Evolutionary conservation across 2,329 filamentous ascomycete genomes (phyloP).

Genomic region (Aurifilum marmelostoma): DNA sequence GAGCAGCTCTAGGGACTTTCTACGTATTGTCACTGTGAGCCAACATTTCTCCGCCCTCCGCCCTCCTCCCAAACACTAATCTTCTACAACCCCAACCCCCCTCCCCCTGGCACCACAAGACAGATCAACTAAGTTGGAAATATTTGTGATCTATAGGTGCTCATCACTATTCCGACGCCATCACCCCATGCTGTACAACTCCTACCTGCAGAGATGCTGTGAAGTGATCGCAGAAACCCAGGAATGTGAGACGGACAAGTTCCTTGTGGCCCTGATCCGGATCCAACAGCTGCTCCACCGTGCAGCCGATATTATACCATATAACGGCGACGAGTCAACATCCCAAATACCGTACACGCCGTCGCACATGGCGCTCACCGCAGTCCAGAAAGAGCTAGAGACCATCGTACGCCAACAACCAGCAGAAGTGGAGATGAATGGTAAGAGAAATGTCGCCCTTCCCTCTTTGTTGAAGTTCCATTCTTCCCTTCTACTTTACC

Average conservation of each 20-base stretch:
- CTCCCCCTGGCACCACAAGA: no score
- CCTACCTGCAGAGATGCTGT: slow-evolving; percentile 42
- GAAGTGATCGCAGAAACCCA: slow-evolving; percentile 35
- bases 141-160: slow-evolving; percentile 16
- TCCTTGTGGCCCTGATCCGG: slow-evolving; percentile 39
- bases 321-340: slow-evolving; percentile 28
- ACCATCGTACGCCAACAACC: slow-evolving; percentile 28
- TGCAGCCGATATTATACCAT: slow-evolving; percentile 35
- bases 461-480: no score
- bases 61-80: no score
- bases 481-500: no score
- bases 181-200: slow-evolving; percentile 38
- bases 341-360: slow-evolving; percentile 34
- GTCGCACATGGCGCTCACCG: slow-evolving; percentile 40
- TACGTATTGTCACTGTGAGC: slow-evolving; percentile 42
- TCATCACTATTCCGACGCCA: slow-evolving; percentile 40
- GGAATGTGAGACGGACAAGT: slow-evolving; percentile 39
- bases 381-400: slow-evolving; percentile 41
- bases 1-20: slow-evolving; percentile 46
- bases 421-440: slow-evolving; percentile 31
- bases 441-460: slow-evolving; percentile 27
- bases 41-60: no score
- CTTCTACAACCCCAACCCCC: no score
- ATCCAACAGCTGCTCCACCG: slow-evolving; percentile 42
- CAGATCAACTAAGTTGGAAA: no score